A percentile compares a stretch with the other conserved stretches of the same genome.
Evolutionary conservation across 2,329 filamentous ascomycete genomes (phyloP).

Genomic region (Colletotrichum sansevieriae): DNA sequence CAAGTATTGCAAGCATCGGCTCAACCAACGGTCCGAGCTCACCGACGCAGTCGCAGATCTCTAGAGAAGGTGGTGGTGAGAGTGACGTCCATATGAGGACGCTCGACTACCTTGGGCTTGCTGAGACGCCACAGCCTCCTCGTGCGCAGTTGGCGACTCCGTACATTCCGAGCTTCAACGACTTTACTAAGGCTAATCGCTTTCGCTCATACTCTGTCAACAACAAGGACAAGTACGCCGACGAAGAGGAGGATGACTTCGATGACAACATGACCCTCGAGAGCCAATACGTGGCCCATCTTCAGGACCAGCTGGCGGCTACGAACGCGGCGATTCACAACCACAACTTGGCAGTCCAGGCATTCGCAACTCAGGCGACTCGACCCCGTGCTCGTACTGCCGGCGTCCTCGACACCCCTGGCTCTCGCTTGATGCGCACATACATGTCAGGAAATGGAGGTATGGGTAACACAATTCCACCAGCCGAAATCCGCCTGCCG

Average conservation of each 20-base stretch:
- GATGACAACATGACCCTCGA: conserved; percentile 67
- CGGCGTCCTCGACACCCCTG: conserved; percentile 86
- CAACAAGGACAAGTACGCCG: conserved; percentile 96
- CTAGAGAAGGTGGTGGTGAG: conserved; percentile 85
- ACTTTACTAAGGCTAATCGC: conserved; percentile 83
- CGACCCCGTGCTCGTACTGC: conserved; percentile 92
- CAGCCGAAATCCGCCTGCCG: conserved; percentile 79
- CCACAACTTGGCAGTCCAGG: conserved; percentile 93
- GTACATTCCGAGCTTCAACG: conserved; percentile 77
- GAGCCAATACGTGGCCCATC: conserved; percentile 69
- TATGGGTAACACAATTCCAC: conserved; percentile 81
- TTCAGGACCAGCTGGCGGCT: conserved; percentile 73
- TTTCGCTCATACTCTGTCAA: conserved; percentile 99
- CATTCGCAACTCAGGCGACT: conserved; percentile 87
- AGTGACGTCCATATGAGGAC: conserved; percentile 91
- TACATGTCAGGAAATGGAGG: conserved; percentile 82
- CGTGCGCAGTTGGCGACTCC: conserved; percentile 81
- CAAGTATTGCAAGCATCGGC: conserved; percentile 84
- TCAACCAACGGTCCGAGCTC: conserved; percentile 88
- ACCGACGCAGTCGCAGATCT: conserved; percentile 87
- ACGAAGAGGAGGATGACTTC: conserved; percentile 86
- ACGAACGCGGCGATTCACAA: conserved; percentile 82
- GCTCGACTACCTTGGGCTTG: conserved; percentile 93
- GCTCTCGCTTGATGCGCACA: conserved; percentile 73
- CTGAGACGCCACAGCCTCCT: conserved; percentile 88